These are phyloP conservation scores for Erysimum cheiranthoides DNA, from an alignment of 345 rosid species.

Conservation along the genomic window DNA sequence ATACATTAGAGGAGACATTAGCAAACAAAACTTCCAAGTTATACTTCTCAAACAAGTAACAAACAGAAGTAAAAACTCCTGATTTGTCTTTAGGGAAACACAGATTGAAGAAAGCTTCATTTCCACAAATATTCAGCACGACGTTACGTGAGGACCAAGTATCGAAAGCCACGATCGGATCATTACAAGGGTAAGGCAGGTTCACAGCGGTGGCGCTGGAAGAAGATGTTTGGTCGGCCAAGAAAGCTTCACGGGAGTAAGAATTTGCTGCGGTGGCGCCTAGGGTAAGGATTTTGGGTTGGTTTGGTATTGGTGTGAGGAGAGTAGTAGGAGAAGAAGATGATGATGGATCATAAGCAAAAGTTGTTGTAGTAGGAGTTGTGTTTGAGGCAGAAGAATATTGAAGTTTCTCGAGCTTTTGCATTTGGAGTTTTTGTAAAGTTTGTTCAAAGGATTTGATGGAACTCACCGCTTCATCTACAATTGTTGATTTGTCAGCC, in stretches of 20 bases:
- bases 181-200: conserved; percentile 48
- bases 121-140: conserved; percentile 63
- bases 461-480: conserved; percentile 68
- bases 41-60: conserved; percentile 65
- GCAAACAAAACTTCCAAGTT: conserved; percentile 61
- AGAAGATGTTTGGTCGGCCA: conserved; percentile 59
- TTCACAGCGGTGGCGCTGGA: not conserved
- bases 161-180: conserved; percentile 47
- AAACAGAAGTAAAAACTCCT: conserved; percentile 57
- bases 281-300: conserved; percentile 22
- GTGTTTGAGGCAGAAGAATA: conserved; percentile 36
- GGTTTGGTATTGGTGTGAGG: conserved; percentile 40
- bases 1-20: conserved; percentile 53
- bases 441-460: conserved; percentile 54
- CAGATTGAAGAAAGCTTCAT: conserved; percentile 63
- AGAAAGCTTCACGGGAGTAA: conserved; percentile 54
- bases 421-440: conserved; percentile 52
- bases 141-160: conserved; percentile 70
- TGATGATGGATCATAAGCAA: conserved; percentile 46
- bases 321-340: conserved; percentile 42
- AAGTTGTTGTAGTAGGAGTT: conserved; percentile 28
- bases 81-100: conserved; percentile 54
- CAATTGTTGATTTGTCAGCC: conserved; percentile 77
- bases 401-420: conserved; percentile 59
- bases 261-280: conserved; percentile 23